Conservation (phyloP, 805 yeast species). For the Hyphopichia homilentoma region DNA sequence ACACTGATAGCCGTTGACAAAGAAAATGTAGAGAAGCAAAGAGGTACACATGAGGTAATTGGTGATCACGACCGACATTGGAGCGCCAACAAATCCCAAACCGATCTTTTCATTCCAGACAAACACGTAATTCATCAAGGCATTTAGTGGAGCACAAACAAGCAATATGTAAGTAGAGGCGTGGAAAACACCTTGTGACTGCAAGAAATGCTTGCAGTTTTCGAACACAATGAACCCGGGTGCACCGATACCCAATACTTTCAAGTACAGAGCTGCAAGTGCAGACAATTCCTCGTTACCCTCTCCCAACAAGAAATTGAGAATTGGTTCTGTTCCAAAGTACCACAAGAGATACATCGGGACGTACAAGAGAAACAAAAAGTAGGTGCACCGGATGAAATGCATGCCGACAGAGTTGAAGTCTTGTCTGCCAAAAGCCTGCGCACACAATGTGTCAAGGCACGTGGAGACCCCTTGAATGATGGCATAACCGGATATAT, state of each 20-base stretch:
- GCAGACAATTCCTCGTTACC: constrained; percentile 20
- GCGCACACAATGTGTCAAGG: constrained; percentile 74
- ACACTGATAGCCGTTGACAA: constrained; percentile 44
- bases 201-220: constrained; percentile 68
- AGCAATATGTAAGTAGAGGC: constrained; percentile 71
- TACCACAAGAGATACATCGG: constrained; percentile 64
- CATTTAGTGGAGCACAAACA: constrained; percentile 73
- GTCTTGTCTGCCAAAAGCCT: constrained; percentile 70
- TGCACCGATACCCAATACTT: constrained; percentile 55
- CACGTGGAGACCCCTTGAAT: constrained; percentile 79
- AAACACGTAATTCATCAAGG: constrained; percentile 57
- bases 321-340: constrained; percentile 47
- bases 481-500: constrained; percentile 69
- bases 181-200: constrained; percentile 75
- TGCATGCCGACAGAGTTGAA: constrained; percentile 64
- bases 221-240: constrained; percentile 76
- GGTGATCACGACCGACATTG: constrained; percentile 66
- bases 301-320: constrained; percentile 24
- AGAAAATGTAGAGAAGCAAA: constrained; percentile 43
- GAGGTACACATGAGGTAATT: constrained; percentile 68
- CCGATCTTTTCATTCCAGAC: constrained; percentile 63
- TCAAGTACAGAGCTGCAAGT: constrained; percentile 58
- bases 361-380: constrained; percentile 46
- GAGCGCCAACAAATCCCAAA: constrained; percentile 73
- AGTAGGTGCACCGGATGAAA: constrained; percentile 61